Base-by-base conservation (phyloP, 345 rosid genomes). In the Ceriops zippeliana region DNA sequence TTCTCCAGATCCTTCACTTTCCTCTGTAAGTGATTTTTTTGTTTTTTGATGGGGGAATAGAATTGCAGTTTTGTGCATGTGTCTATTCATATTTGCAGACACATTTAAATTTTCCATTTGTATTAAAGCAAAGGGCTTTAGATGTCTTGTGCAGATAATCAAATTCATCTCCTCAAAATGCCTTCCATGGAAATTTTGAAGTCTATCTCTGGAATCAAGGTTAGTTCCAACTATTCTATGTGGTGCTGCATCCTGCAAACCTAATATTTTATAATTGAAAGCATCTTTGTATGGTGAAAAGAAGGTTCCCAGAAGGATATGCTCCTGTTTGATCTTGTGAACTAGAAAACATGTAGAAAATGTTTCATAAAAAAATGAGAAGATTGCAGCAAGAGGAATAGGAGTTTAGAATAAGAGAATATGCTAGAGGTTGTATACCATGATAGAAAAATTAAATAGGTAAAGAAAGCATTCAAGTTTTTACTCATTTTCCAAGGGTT, bases 71-170 rank as follows among this genome's bases (percentile, higher is more conserved):
- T 27, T 4, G 4, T 13, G 49, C 49, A 42, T 3, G 16, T 42
- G 49, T 13, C 49, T 42, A 42, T 42, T 42, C 49, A 42, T 42
- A 42, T 56, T 27, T 21, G 16, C 32, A n/a, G 34, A 37, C 19
- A 15, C 17, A 42, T 42, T 0, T 13, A 3, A 42, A 32, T 75
- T 73, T 8, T 24, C 59, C 21, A 47, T 42, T 46, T 70, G 42
- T 52, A 63, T 82, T 86, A 54, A 84, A 65, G 54, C 59, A 47
- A 69, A 72, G 35, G 52, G 57, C 56, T 80, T 76, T 83, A 95
- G 99, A 82, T 95, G 56, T 88, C 88, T 76, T 95, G 97, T 86
- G 98, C 92, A 81, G 99, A 95, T 81, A 95, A 95, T 81, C 98
- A 86, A 81, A 85, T 91, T 80, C 96, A 88, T 86, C 74, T 95